Conservation (phyloP, 2,329 filamentous ascomycete genomes). For the Samsoniella hepiali region DNA sequence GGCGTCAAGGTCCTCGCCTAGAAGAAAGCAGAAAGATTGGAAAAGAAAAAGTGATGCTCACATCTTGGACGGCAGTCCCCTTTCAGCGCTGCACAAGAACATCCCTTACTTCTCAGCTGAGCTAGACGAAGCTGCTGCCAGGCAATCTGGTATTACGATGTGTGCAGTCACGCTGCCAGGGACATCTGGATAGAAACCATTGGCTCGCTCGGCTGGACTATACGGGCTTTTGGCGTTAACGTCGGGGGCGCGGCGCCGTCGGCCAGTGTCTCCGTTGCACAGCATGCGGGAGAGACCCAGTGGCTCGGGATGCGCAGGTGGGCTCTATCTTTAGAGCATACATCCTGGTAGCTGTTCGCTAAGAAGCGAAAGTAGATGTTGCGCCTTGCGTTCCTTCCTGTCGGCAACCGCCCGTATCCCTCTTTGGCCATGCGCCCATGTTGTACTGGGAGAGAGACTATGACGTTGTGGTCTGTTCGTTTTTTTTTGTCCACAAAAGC, state of each 20-base stretch:
- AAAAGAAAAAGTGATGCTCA: neutral
- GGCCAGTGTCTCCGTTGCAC: slow-evolving; percentile 1
- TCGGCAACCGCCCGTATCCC: neutral
- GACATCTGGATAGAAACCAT: neutral
- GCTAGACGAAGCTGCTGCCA: neutral
- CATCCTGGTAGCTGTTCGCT: neutral
- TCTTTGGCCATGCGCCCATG: neutral
- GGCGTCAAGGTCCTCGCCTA: neutral
- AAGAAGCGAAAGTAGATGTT: slow-evolving; percentile 2
- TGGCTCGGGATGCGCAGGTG: neutral
- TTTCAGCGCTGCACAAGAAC: neutral
- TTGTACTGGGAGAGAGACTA: neutral
- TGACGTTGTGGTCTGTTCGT: neutral
- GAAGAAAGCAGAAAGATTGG: neutral
- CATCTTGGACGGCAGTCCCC: neutral
- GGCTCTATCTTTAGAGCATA: slow-evolving; percentile 1
- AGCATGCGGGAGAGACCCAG: neutral
- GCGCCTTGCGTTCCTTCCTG: neutral
- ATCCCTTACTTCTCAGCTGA: neutral
- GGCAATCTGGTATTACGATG: neutral
- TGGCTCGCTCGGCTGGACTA: slow-evolving; percentile 9
- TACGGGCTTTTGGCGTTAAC: neutral
- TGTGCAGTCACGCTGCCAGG: neutral
- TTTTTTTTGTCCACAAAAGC: neutral
- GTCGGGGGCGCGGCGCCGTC: neutral